A percentile compares a stretch with the other conserved stretches of the same genome.
These are phyloP conservation scores for Gomphus sp. DNA, from an alignment of 1,284 basidiomycete genomes.

Conservation along the genomic window DNA sequence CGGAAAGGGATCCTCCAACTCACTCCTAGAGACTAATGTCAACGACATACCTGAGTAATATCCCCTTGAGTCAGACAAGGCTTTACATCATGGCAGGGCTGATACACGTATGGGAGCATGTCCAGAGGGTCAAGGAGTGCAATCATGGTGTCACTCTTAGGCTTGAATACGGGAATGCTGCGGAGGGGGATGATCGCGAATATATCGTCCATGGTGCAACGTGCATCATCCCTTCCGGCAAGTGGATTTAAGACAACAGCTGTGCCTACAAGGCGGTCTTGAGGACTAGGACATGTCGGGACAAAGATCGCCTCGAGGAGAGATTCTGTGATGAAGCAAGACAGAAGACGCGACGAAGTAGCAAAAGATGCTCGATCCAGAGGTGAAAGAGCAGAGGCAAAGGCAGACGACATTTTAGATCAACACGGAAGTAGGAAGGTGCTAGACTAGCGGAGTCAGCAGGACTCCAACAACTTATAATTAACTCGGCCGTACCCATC, in stretches of 20 bases:
- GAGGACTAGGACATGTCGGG: constrained; percentile 17
- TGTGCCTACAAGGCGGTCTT: constrained; percentile 22
- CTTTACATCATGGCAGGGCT: neutral
- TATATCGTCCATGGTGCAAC: constrained; percentile 21
- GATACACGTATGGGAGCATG: constrained; percentile 32
- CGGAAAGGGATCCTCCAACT: neutral
- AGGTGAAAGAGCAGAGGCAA: constrained; percentile 19
- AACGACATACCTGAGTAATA: neutral
- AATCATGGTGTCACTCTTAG: constrained; percentile 26
- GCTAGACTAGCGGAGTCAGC: neutral
- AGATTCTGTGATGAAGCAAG: constrained; percentile 44
- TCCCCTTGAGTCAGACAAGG: neutral
- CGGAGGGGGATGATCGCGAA: constrained; percentile 34
- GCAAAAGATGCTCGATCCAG: constrained; percentile 34
- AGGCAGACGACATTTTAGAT: neutral
- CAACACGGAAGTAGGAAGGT: neutral
- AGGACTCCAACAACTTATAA: neutral
- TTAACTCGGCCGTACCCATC: neutral
- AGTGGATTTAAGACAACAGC: constrained; percentile 27
- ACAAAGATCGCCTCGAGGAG: constrained; percentile 35
- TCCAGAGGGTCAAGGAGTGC: constrained; percentile 41
- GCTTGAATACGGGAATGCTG: constrained; percentile 34
- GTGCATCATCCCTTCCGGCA: constrained; percentile 14
- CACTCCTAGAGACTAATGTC: neutral
- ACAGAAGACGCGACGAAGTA: constrained; percentile 35